Evolutionary conservation across 345 rosid species (phyloP).

Genomic region (Salix suchowensis): DNA sequence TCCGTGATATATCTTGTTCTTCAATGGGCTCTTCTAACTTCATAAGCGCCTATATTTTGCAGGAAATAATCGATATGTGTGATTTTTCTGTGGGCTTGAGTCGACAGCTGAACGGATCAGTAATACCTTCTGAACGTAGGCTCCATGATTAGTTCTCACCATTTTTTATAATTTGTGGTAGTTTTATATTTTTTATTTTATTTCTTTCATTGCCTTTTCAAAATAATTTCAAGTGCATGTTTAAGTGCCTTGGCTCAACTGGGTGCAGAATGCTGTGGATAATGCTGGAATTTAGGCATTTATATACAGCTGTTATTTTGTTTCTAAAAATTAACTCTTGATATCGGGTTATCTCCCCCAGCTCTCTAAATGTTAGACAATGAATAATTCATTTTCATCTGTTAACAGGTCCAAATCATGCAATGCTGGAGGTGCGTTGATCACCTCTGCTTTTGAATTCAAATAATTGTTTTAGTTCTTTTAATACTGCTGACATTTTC

Average conservation of each 20-base stretch:
- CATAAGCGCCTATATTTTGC: constrained; percentile 23
- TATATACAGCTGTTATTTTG: neutral
- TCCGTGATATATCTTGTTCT: neutral
- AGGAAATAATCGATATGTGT: constrained; percentile 99
- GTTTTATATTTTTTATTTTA: neutral
- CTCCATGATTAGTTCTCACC: constrained; percentile 6
- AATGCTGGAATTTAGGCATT: constrained; percentile 7
- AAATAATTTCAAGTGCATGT: neutral
- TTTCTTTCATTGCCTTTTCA: constrained; percentile 3
- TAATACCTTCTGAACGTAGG: constrained; percentile 98
- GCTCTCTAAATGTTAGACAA: neutral
- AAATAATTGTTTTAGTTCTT: neutral
- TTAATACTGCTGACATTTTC: constrained; percentile 14
- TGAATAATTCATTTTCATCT: constrained; percentile 19
- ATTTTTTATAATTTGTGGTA: neutral
- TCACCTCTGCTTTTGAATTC: constrained; percentile 9
- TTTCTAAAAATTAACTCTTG: neutral
- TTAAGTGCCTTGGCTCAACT: neutral
- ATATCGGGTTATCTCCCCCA: neutral
- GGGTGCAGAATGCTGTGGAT: neutral
- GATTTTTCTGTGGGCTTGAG: constrained; percentile 94
- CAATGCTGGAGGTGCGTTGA: constrained; percentile 80
- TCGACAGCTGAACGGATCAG: constrained; percentile 88
- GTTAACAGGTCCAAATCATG: constrained; percentile 87
- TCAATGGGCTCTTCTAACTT: neutral